Conservation (phyloP, 371 early-diverging fungal species). For the Mucor racemosus region DNA sequence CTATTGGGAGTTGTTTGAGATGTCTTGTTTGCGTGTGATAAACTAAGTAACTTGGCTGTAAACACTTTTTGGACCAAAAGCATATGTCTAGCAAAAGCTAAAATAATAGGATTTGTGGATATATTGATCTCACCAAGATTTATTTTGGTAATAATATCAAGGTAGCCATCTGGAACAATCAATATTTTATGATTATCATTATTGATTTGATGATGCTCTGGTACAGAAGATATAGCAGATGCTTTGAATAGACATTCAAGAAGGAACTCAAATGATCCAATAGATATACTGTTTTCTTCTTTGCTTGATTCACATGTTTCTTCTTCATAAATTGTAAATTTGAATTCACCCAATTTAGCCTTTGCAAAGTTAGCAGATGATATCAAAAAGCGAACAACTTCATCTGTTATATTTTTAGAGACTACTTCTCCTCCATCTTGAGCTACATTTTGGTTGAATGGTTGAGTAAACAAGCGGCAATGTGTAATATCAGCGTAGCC, state of each 20-base stretch:
- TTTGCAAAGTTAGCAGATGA: constrained; percentile 46
- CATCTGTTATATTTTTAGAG: constrained; percentile 20
- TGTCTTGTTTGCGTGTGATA: constrained; percentile 32
- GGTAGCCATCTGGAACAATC: constrained; percentile 45
- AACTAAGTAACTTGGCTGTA: constrained; percentile 48
- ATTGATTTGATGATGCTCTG: constrained; percentile 1
- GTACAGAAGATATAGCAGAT: constrained; percentile 21
- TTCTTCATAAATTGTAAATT: constrained; percentile 54
- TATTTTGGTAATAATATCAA: constrained; percentile 55
- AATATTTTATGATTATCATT: constrained; percentile 16
- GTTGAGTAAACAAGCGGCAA: constrained; percentile 60
- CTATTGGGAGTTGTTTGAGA: constrained; percentile 10
- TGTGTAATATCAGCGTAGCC: constrained; percentile 41
- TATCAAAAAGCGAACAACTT: constrained; percentile 38
- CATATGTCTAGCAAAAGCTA: constrained; percentile 76
- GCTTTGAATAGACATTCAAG: constrained; percentile 44
- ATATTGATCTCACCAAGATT: constrained; percentile 55
- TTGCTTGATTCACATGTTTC: constrained; percentile 37
- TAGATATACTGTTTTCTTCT: constrained; percentile 46
- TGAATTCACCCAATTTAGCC: constrained; percentile 33
- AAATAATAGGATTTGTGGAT: constrained; percentile 66
- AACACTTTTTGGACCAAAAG: constrained; percentile 77
- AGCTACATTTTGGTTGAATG: constrained; percentile 41
- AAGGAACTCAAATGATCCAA: constrained; percentile 34
- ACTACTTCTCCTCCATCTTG: background rate